A percentile compares a stretch with the other conserved stretches of the same genome.
Evolutionary conservation across 495 filamentous ascomycete species (phyloP).

Genomic region (Diplogelasinospora grovesii): DNA sequence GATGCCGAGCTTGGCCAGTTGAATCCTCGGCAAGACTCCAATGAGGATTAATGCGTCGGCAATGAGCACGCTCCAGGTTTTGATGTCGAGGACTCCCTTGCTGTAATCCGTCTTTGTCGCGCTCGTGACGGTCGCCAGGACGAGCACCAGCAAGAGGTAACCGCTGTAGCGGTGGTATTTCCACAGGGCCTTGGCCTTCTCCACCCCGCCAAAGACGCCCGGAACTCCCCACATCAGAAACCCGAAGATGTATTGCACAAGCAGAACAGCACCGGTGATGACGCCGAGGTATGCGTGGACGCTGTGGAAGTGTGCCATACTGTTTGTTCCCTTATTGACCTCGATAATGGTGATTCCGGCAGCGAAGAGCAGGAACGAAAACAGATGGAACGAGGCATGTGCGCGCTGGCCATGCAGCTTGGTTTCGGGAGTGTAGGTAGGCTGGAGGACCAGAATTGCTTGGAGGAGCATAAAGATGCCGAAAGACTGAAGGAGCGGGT

Average conservation of each 20-base stretch:
- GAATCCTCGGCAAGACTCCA: constrained; percentile 71
- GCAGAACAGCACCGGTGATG: constrained; percentile 62
- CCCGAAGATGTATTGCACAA: constrained; percentile 68
- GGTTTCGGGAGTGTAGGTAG: constrained; percentile 67
- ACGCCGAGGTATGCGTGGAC: constrained; percentile 75
- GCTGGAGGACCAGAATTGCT: constrained; percentile 79
- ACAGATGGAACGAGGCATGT: constrained; percentile 60
- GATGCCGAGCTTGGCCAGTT: constrained; percentile 75
- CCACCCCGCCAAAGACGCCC: constrained; percentile 63
- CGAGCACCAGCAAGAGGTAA: constrained; percentile 63
- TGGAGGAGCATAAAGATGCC: constrained; percentile 69
- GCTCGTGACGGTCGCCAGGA: constrained; percentile 65
- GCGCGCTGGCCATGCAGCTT: constrained; percentile 64
- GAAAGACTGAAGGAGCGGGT: constrained; percentile 78
- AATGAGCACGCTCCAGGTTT: constrained; percentile 64
- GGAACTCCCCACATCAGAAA: constrained; percentile 73
- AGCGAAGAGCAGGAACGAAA: constrained; percentile 55
- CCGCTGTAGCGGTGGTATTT: constrained; percentile 83
- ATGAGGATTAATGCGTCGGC: constrained; percentile 52
- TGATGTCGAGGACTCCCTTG: constrained; percentile 53
- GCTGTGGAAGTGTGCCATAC: constrained; percentile 63
- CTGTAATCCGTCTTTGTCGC: constrained; percentile 72
- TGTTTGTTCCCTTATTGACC: constrained; percentile 64
- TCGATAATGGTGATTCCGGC: constrained; percentile 73
- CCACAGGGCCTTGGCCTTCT: constrained; percentile 73